Evolutionary conservation across 2,329 filamentous ascomycete genomes (phyloP), one percentile per base, ranked within the genome.

Genomic region (Aspergillus pseudoterreus): DNA sequence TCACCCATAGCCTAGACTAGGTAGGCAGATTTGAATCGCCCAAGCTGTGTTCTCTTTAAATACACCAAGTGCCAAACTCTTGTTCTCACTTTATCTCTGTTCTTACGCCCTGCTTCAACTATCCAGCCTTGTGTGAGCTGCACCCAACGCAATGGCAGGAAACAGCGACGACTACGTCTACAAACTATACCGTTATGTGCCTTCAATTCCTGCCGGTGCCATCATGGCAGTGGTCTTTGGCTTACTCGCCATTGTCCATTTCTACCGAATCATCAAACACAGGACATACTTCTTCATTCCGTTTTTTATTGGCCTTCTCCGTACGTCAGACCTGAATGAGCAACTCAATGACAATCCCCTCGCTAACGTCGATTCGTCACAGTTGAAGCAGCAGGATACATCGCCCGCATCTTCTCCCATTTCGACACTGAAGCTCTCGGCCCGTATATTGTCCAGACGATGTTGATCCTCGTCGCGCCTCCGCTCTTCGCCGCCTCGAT

Each of bases 151-250:
- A 30, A 30, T 30, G 27, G 27, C 27, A 30, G 27, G 27, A 10
- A 11, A 30, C 27, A 11, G 10, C 27, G 27, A 30, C 27, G 27
- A 11, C 27, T 30, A 30, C 10, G 27, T 30, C 27, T 30, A 30
- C 27, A 30, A 30, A 11, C 58, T 70, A 15, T 82, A 81, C 63
- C 75, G 75, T 42, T 68, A 67, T 43, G 57, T 59, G 1, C 65
- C 65, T 11, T 65, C 63, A 1, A 51, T 64, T 2, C 48, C 57
- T 6, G 60, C 59, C 2, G 58, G 60, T 1, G 54, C 44, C 2
- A 50, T 62, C 9, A 62, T 63, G 45, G 45, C 52, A 8, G 53
- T 22, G 2, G 27, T 71, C 2, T 72, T 70, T 52, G 12, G 57
- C 8, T 12, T 55, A 24, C 42, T 63, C 1, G 64, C 65, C 2